A percentile compares a stretch with the other conserved stretches of the same genome.
phyloP scores from a whole-genome alignment of 169 alveolate species.

The Eimeria falciformis region DNA sequence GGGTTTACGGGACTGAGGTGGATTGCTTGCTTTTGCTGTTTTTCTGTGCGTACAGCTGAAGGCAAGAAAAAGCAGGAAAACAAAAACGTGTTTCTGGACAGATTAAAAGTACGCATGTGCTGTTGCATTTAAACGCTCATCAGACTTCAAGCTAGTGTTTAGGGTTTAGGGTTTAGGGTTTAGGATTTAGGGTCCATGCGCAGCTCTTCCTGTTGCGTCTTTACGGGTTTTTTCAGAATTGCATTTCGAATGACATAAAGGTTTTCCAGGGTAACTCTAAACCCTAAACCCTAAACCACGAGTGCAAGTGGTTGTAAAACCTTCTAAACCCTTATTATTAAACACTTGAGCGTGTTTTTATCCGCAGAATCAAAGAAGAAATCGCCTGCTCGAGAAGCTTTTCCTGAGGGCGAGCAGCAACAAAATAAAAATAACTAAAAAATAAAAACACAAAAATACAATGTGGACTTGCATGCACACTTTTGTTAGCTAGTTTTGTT shows the following conservation, averaged over 20 bases:
- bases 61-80: slow-evolving; percentile 32
- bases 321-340: slow-evolving; percentile 14
- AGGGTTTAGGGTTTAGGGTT: slow-evolving; percentile 39
- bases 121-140: too few relatives aligned
- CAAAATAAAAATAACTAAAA: too few relatives aligned
- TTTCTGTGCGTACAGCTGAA: slow-evolving; percentile 3
- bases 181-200: background rate
- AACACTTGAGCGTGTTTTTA: background rate
- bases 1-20: too few relatives aligned
- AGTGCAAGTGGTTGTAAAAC: background rate
- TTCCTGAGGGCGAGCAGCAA: slow-evolving; percentile 23
- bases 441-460: too few relatives aligned
- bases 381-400: background rate
- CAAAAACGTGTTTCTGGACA: background rate
- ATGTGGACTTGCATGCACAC: too few relatives aligned
- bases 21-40: too few relatives aligned
- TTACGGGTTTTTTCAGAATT: slow-evolving; percentile 31
- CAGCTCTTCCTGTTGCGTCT: background rate
- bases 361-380: background rate
- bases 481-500: too few relatives aligned
- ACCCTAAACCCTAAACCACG: background rate
- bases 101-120: background rate
- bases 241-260: background rate
- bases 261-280: slow-evolving; percentile 1
- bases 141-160: background rate